Evolutionary conservation across 192 early-diverging fungal genomes (phyloP).

Genomic region (Coemansia asiatica): DNA sequence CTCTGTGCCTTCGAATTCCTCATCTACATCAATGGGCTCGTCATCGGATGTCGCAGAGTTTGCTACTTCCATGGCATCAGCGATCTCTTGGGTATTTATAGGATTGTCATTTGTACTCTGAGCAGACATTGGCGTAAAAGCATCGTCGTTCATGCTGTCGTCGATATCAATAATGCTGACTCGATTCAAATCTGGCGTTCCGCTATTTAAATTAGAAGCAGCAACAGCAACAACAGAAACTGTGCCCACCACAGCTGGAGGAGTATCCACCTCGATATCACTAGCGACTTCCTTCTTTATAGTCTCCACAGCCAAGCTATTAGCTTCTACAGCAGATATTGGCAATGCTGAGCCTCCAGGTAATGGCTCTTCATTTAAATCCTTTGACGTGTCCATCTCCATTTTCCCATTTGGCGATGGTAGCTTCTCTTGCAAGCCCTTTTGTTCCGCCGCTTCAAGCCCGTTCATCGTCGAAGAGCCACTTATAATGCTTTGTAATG

Average conservation of each 20-base stretch:
- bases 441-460: neutral
- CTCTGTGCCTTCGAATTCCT: neutral
- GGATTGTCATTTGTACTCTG: conserved; percentile 5
- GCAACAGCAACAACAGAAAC: neutral
- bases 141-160: conserved; percentile 13
- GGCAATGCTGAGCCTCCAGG: neutral
- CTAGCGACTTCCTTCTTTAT: neutral
- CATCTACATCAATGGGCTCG: conserved; percentile 22
- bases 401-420: neutral
- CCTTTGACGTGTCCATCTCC: conserved; percentile 4
- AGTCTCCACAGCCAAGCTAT: too few relatives aligned
- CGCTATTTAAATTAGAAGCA: neutral
- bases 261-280: conserved; percentile 2
- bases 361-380: neutral
- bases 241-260: neutral
- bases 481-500: conserved; percentile 25
- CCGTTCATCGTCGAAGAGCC: conserved; percentile 20
- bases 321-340: neutral
- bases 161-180: neutral
- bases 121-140: conserved; percentile 22
- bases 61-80: conserved; percentile 20
- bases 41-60: conserved; percentile 6
- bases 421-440: neutral
- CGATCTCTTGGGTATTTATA: neutral
- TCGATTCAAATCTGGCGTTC: neutral